Conservation (phyloP, 176 grass and related monocot species). For the Aegilops sharonensis region DNA sequence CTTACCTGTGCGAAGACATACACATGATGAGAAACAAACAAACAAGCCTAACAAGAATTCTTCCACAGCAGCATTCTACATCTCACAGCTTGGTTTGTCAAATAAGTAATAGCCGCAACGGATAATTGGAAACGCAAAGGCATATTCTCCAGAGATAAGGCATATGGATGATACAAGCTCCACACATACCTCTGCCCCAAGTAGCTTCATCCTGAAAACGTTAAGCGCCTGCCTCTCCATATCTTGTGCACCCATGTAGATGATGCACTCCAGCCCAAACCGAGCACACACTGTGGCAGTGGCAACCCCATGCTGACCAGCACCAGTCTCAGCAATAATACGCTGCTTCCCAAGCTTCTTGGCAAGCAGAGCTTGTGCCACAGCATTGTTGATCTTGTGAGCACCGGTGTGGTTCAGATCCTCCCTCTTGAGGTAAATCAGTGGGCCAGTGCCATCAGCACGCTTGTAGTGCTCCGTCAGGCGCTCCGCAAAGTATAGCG, state of each 20-base stretch:
- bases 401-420: slow-evolving; percentile 98
- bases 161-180: not conserved
- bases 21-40: not conserved
- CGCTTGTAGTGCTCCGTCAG: slow-evolving; percentile 75
- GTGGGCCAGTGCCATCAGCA: slow-evolving; percentile 55
- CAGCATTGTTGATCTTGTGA: slow-evolving; percentile 97
- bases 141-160: not conserved
- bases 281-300: slow-evolving; percentile 88
- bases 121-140: not conserved
- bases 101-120: not conserved
- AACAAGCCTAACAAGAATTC: not conserved
- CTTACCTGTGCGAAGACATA: slow-evolving; percentile 55
- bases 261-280: slow-evolving; percentile 76
- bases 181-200: slow-evolving; percentile 77
- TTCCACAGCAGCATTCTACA: not conserved
- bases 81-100: not conserved
- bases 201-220: slow-evolving; percentile 96
- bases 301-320: slow-evolving; percentile 93
- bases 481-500: slow-evolving; percentile 94
- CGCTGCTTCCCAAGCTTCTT: slow-evolving; percentile 83
- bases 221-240: slow-evolving; percentile 99
- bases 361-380: slow-evolving; percentile 83
- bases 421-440: slow-evolving; percentile 93
- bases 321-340: slow-evolving; percentile 93
- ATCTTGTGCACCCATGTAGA: slow-evolving; percentile 97